Evolutionary conservation across 768 basidiomycete genomes (phyloP).

Genomic region (Lactifluus echinatus): DNA sequence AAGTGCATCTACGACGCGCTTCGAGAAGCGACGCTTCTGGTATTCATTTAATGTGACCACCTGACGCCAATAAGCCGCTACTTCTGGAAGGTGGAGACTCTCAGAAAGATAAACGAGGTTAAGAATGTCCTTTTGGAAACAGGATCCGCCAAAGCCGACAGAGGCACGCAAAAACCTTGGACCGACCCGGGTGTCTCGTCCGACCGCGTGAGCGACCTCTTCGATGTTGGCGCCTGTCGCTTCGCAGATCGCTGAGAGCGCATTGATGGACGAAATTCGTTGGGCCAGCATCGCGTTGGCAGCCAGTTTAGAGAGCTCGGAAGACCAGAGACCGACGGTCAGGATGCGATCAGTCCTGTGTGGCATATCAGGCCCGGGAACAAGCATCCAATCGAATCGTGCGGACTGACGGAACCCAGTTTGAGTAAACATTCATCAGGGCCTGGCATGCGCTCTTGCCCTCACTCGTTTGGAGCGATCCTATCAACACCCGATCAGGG

Average conservation of each 20-base stretch:
- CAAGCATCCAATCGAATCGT: neutral
- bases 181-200: constrained; percentile 87
- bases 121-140: constrained; percentile 99
- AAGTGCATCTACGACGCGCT: constrained; percentile 91
- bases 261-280: constrained; percentile 96
- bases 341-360: constrained; percentile 66
- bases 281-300: constrained; percentile 99
- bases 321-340: constrained; percentile 96
- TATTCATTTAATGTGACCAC: constrained; percentile 99
- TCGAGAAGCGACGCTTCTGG: constrained; percentile 93
- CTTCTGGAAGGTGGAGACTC: constrained; percentile 89
- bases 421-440: constrained; percentile 76
- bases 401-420: constrained; percentile 86
- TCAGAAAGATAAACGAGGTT: constrained; percentile 97
- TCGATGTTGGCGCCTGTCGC: constrained; percentile 98
- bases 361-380: neutral
- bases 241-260: constrained; percentile 97
- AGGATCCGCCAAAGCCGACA: constrained; percentile 95
- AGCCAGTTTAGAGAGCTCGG: constrained; percentile 95
- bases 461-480: constrained; percentile 84
- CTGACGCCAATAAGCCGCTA: constrained; percentile 95
- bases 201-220: constrained; percentile 92
- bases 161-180: constrained; percentile 92
- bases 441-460: constrained; percentile 75
- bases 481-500: constrained; percentile 96